These are phyloP conservation scores for Amanita thiersii DNA, from an alignment of 768 basidiomycete species.

Conservation along the genomic window DNA sequence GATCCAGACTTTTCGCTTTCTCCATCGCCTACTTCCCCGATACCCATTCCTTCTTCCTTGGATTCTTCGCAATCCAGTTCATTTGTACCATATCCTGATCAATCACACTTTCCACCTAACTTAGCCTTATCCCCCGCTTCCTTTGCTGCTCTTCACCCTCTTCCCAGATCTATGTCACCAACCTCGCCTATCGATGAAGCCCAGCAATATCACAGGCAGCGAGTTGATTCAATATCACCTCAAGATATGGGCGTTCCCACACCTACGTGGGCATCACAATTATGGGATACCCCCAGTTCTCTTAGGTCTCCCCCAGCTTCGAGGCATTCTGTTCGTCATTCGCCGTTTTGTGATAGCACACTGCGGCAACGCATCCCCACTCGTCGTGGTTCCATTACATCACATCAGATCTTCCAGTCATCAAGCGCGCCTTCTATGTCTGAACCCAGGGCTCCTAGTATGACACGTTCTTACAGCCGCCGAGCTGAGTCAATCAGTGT, in stretches of 20 bases:
- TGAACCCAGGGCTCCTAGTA: constrained; percentile 36
- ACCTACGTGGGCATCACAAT: constrained; percentile 60
- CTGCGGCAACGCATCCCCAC: constrained; percentile 32
- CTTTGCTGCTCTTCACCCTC: constrained; percentile 52
- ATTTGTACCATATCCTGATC: constrained; percentile 41
- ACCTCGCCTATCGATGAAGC: constrained; percentile 43
- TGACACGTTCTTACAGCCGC: constrained; percentile 55
- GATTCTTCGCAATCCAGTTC: constrained; percentile 35
- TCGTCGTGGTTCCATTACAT: constrained; percentile 40
- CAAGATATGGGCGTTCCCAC: constrained; percentile 49
- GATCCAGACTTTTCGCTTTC: constrained; percentile 39
- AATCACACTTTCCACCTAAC: constrained; percentile 38
- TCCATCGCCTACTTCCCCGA: constrained; percentile 44
- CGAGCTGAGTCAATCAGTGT: constrained; percentile 59
- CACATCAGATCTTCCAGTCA: constrained; percentile 54
- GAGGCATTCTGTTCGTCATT: constrained; percentile 38
- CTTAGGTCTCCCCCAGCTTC: constrained; percentile 34
- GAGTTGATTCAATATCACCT: constrained; percentile 51
- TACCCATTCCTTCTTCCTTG: constrained; percentile 47
- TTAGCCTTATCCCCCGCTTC: constrained; percentile 51
- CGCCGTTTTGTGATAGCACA: constrained; percentile 34
- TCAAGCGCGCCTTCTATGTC: constrained; percentile 60
- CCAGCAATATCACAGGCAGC: constrained; percentile 27
- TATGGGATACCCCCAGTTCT: constrained; percentile 49
- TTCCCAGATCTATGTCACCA: constrained; percentile 57